These are phyloP conservation scores for Dothidotthia symphoricarpi DNA, from an alignment of 2,329 filamentous ascomycete species.

Conservation along the genomic window DNA sequence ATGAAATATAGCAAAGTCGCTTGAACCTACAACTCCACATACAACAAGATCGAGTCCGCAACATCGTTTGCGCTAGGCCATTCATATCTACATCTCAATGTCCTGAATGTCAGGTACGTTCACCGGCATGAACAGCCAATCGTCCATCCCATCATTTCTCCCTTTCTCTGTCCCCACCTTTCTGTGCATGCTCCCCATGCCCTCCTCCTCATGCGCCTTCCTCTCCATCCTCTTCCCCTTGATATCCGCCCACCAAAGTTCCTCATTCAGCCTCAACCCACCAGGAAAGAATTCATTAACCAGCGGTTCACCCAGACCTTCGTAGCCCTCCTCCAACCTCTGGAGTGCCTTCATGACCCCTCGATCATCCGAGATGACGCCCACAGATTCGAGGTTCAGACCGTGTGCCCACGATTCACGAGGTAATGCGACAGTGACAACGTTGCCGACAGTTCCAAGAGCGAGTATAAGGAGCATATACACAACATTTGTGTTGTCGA, in stretches of 20 bases:
- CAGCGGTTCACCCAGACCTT: slow-evolving; percentile 1
- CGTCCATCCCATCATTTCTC: no score
- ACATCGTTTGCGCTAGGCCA: no score
- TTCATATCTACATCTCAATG: no score
- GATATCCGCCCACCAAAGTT: slow-evolving; percentile 1
- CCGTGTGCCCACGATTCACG: background rate
- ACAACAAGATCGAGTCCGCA: no score
- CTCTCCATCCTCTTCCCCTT: background rate
- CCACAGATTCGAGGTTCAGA: background rate
- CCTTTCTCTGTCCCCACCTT: no score
- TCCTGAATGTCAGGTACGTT: no score
- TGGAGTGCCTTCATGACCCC: background rate
- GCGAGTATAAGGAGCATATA: background rate
- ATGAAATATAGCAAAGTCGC: no score
- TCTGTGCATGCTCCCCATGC: no score
- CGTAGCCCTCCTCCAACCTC: background rate
- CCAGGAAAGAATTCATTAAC: slow-evolving; percentile 4
- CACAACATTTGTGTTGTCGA: background rate
- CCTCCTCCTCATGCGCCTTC: background rate
- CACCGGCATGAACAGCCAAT: no score
- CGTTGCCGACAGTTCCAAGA: slow-evolving; percentile 1
- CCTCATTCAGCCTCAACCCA: background rate
- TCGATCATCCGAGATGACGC: background rate
- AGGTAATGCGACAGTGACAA: background rate
- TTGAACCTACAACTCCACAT: no score